A percentile compares a stretch with the other conserved stretches of the same genome.
Evolutionary conservation across 805 yeast genomes (phyloP).

Genomic region (Yarrowia divulgata): DNA sequence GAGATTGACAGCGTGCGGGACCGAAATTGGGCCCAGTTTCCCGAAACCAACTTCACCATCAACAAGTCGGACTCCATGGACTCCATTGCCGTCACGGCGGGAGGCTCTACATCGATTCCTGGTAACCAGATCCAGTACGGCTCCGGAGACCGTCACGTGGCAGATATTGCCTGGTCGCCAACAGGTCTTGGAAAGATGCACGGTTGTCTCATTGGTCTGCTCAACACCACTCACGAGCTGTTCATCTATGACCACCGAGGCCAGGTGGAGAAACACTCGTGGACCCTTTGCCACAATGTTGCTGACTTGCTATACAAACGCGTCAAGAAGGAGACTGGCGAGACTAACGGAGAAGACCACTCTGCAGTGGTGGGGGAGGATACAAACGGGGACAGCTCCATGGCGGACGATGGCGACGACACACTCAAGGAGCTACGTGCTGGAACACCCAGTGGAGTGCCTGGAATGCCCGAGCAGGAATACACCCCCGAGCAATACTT

Average conservation of each 20-base stretch:
- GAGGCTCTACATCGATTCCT: constrained; percentile 15
- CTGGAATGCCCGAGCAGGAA: constrained; percentile 6
- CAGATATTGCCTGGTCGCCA: constrained; percentile 33
- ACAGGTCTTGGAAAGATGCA: constrained; percentile 18
- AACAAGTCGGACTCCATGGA: constrained; percentile 36
- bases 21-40: constrained; percentile 35
- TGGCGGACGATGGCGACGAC: background rate
- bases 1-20: constrained; percentile 38
- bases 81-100: background rate
- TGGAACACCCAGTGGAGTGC: background rate
- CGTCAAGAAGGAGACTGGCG: constrained; percentile 7
- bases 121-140: constrained; percentile 37
- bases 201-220: constrained; percentile 19
- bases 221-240: constrained; percentile 33
- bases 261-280: constrained; percentile 21
- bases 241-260: constrained; percentile 29
- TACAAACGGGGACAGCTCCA: constrained; percentile 8
- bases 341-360: constrained; percentile 4
- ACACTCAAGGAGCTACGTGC: constrained; percentile 3
- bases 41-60: constrained; percentile 37
- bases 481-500: constrained; percentile 22
- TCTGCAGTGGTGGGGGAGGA: background rate
- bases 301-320: constrained; percentile 11
- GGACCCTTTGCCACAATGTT: constrained; percentile 27
- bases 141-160: constrained; percentile 29